Conservation (phyloP, 148 eudicot genomes). For the Dysphania ambrosioides region DNA sequence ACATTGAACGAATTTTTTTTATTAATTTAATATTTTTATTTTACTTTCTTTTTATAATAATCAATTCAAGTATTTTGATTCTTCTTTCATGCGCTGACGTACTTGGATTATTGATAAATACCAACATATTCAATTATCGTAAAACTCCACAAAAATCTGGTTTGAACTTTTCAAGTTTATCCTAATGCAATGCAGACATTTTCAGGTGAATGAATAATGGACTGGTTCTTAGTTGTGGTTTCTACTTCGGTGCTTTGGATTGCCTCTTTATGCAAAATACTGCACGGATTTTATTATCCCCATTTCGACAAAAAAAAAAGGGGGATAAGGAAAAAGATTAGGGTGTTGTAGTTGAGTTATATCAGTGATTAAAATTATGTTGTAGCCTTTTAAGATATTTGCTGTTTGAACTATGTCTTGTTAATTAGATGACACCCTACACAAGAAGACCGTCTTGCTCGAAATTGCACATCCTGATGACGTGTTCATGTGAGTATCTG, state of each 20-base stretch:
- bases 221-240: slow-evolving; percentile 25
- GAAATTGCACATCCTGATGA: slow-evolving; percentile 98
- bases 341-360: too few relatives aligned
- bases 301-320: too few relatives aligned
- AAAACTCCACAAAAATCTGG: too few relatives aligned
- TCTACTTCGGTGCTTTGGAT: slow-evolving; percentile 31
- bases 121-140: too few relatives aligned
- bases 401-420: background rate
- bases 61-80: background rate
- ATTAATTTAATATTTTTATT: too few relatives aligned
- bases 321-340: too few relatives aligned
- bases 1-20: background rate
- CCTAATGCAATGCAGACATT: background rate
- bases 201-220: slow-evolving; percentile 30
- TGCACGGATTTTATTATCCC: too few relatives aligned
- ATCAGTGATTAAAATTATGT: background rate
- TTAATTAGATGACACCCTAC: slow-evolving; percentile 25
- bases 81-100: background rate
- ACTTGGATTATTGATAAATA: background rate
- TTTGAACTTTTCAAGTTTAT: background rate
- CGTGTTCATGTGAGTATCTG: slow-evolving; percentile 71
- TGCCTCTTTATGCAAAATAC: slow-evolving; percentile 38
- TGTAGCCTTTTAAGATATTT: background rate
- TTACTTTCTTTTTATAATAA: too few relatives aligned
- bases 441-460: slow-evolving; percentile 57